Evolutionary conservation across 2,329 filamentous ascomycete genomes (phyloP).

Genomic region (Fusarium armeniacum): DNA sequence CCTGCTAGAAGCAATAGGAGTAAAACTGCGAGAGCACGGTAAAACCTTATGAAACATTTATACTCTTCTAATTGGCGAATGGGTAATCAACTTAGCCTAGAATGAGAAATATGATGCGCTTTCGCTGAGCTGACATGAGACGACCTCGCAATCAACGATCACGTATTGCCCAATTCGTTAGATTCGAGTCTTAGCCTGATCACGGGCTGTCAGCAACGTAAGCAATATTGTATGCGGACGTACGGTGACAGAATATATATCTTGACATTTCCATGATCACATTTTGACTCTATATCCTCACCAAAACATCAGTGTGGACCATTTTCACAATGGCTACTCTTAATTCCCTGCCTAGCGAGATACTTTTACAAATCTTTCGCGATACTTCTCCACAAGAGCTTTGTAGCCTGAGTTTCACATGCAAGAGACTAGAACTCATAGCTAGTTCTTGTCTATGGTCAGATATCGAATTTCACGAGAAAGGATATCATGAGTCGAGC

Average conservation of each 20-base stretch:
- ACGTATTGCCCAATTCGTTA: background rate
- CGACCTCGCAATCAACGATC: background rate
- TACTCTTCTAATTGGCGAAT: background rate
- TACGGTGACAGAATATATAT: background rate
- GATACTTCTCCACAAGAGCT: conserved; percentile 8
- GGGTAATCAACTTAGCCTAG: no score
- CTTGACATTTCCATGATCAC: rapidly evolving
- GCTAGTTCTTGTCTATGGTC: conserved; percentile 15
- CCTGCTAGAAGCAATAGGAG: no score
- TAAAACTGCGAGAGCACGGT: background rate
- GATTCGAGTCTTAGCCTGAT: background rate
- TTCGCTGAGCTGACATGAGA: conserved; percentile 3
- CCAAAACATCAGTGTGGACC: background rate
- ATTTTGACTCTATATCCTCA: no score
- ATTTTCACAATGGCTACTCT: background rate
- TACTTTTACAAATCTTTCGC: conserved; percentile 9
- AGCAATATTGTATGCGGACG: conserved; percentile 3
- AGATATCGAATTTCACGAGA: conserved; percentile 33
- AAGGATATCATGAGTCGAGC: conserved; percentile 31
- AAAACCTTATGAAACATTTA: background rate
- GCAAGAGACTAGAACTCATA: conserved; percentile 10
- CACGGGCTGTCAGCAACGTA: conserved; percentile 1
- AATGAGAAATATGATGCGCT: background rate
- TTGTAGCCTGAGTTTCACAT: conserved; percentile 14
- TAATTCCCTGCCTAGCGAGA: background rate